Conservation (phyloP, 352 stramenopile genomes). For the Phytophthora hibernalis region DNA sequence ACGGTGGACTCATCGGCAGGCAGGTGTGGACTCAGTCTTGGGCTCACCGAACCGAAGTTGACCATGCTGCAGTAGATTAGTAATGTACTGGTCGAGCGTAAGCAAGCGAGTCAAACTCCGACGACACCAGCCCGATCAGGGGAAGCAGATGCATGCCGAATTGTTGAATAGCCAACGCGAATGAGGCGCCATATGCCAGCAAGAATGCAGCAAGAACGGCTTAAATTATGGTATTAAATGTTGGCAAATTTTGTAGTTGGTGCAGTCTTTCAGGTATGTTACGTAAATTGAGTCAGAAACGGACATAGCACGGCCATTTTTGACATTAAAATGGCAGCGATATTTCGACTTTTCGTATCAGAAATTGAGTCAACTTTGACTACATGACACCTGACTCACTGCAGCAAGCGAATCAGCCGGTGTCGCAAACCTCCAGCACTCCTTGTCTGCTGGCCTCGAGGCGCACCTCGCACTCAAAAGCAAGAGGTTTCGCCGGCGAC, state of each 20-base stretch:
- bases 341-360: background rate
- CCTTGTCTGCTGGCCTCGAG: background rate
- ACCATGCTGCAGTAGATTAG: conserved; percentile 21
- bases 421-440: background rate
- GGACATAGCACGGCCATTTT: background rate
- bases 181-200: background rate
- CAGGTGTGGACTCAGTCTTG: conserved; percentile 7
- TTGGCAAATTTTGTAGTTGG: background rate
- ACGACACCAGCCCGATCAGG: background rate
- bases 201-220: too few species aligned
- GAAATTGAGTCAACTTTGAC: conserved; percentile 1
- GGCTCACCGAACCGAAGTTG: conserved; percentile 30
- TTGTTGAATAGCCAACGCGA: background rate
- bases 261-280: background rate
- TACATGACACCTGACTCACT: background rate
- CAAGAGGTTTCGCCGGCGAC: conserved; percentile 6
- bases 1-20: background rate
- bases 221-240: background rate
- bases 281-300: background rate
- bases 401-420: background rate
- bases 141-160: conserved; percentile 1
- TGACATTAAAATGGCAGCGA: conserved; percentile 3
- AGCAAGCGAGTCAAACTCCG: conserved; percentile 2
- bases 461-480: background rate
- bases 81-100: conserved; percentile 9